These are phyloP conservation scores for Eremothecium cymbalariae DNA, from an alignment of 1,139 yeast genomes.

Conservation along the genomic window DNA sequence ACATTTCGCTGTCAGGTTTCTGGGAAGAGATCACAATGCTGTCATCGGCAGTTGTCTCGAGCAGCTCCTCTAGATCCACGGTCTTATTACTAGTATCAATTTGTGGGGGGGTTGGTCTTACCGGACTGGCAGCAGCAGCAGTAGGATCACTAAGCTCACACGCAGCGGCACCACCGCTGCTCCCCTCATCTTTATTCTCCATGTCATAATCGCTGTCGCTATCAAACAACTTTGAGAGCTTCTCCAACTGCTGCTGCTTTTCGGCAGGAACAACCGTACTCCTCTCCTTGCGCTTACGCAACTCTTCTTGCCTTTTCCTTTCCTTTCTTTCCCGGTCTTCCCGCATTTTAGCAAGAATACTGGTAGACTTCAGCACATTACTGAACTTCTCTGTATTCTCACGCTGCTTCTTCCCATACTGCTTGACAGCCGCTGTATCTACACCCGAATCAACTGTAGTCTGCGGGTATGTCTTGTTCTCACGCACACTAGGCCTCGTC, in stretches of 20 bases:
- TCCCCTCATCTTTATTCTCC: conserved; percentile 8
- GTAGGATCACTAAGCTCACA: not conserved
- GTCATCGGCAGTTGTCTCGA: conserved; percentile 31
- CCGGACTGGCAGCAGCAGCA: not conserved
- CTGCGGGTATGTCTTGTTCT: not conserved
- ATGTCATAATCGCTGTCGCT: conserved; percentile 25
- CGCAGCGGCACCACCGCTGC: not conserved
- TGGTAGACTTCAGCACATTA: conserved; percentile 29
- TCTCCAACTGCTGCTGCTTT: conserved; percentile 25
- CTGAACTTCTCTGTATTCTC: conserved; percentile 12
- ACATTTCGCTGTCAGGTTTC: not conserved
- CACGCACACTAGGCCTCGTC: conserved; percentile 10
- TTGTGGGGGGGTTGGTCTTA: not conserved
- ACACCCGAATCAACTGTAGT: conserved; percentile 7
- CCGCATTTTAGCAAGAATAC: conserved; percentile 28
- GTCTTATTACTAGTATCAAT: conserved; percentile 6
- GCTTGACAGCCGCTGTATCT: conserved; percentile 10
- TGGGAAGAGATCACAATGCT: conserved; percentile 20
- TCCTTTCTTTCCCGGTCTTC: conserved; percentile 30
- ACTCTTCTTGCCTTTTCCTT: conserved; percentile 24
- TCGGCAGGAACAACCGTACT: conserved; percentile 16
- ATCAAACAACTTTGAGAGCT: conserved; percentile 27
- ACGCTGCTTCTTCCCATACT: conserved; percentile 3
- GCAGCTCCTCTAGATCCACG: conserved; percentile 23
- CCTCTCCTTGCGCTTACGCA: conserved; percentile 20